Evolutionary conservation across 148 eudicot species (phyloP).

Genomic region (Nepenthes gracilis): DNA sequence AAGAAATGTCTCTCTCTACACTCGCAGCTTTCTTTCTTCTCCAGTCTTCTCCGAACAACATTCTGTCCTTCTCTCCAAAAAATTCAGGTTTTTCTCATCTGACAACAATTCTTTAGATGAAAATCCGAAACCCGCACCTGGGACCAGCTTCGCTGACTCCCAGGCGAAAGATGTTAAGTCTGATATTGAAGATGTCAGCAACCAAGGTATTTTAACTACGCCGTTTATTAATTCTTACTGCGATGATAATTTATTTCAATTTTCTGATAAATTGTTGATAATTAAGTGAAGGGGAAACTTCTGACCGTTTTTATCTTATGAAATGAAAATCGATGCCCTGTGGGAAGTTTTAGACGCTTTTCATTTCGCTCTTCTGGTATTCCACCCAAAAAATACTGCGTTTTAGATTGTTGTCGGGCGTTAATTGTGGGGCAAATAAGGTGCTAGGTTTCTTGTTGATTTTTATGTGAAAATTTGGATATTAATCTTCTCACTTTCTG

Average conservation of each 20-base stretch:
- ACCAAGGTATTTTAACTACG: conserved; percentile 24
- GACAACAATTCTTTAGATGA: conserved; percentile 22
- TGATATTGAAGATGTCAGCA: conserved; percentile 37
- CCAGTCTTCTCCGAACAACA: conserved; percentile 11
- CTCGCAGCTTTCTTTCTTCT: conserved; percentile 16
- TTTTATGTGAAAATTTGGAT: too few relatives aligned
- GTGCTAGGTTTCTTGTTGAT: too few relatives aligned
- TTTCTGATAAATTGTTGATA: neutral
- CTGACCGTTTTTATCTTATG: neutral
- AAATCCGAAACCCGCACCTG: conserved; percentile 18
- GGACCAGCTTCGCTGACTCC: conserved; percentile 10
- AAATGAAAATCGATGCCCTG: too few relatives aligned
- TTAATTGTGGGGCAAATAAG: too few relatives aligned
- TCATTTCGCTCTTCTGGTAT: too few relatives aligned
- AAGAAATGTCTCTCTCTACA: conserved; percentile 14
- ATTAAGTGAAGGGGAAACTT: neutral
- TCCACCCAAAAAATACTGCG: neutral
- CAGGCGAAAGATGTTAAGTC: conserved; percentile 13
- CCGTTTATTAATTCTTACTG: neutral
- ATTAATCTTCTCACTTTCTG: too few relatives aligned
- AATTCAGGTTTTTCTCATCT: conserved; percentile 32
- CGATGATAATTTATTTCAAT: neutral
- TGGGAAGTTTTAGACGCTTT: too few relatives aligned
- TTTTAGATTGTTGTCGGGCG: neutral
- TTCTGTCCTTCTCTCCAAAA: conserved; percentile 8